Evolutionary conservation across 768 basidiomycete genomes (phyloP).

Genomic region (Serendipita vermifera): DNA sequence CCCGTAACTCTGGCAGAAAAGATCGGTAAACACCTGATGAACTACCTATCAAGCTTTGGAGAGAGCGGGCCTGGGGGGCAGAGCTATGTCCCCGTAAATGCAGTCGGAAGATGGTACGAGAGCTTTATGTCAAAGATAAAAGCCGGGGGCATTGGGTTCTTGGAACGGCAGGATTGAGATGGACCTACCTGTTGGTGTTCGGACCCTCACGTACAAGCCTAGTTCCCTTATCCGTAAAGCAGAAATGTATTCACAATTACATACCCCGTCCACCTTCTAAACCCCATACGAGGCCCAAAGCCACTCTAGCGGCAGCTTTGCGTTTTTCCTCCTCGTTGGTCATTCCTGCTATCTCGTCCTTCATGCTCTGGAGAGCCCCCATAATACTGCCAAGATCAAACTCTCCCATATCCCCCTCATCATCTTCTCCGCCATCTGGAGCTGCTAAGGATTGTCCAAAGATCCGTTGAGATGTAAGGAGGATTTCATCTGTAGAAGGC

Average conservation of each 20-base stretch:
- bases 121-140: constrained; percentile 45
- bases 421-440: not conserved
- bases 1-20: constrained; percentile 49
- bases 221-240: not conserved
- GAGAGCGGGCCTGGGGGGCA: constrained; percentile 24
- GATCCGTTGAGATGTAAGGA: constrained; percentile 35
- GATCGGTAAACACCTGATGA: constrained; percentile 61
- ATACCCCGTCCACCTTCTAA: constrained; percentile 24
- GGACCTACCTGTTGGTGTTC: no score
- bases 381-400: constrained; percentile 56
- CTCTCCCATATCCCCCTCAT: constrained; percentile 10
- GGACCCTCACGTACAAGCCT: not conserved
- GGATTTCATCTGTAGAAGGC: constrained; percentile 39
- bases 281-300: constrained; percentile 61
- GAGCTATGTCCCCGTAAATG: constrained; percentile 44
- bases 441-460: constrained; percentile 29
- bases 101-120: constrained; percentile 63
- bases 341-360: constrained; percentile 60
- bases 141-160: constrained; percentile 44
- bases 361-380: constrained; percentile 50
- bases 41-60: constrained; percentile 55
- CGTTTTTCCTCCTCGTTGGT: constrained; percentile 47
- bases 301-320: constrained; percentile 56
- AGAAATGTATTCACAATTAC: not conserved
- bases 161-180: constrained; percentile 31